phyloP scores from a whole-genome alignment of 768 basidiomycete genomes.

The Kondoa subrosea region DNA sequence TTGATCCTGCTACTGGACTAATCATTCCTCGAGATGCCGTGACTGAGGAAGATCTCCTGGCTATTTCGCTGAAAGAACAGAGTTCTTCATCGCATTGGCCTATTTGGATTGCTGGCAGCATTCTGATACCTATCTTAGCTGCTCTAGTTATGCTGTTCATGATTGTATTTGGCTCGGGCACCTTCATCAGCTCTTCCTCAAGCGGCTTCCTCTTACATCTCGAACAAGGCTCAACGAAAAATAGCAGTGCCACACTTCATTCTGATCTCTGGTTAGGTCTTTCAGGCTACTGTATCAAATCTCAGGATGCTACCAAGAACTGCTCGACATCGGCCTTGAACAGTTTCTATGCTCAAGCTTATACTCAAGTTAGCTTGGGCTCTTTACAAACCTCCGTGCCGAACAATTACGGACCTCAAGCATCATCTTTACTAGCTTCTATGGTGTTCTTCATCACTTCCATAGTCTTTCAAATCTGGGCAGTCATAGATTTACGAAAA shows the following conservation, averaged over 20 bases:
- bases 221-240: not conserved
- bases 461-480: not conserved
- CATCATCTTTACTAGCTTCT: not conserved
- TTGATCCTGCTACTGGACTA: not conserved
- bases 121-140: not conserved
- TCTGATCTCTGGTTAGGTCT: slow-evolving; percentile 1
- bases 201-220: not conserved
- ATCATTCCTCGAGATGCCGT: not conserved
- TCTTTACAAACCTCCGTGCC: not conserved
- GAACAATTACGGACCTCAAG: not conserved
- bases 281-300: not conserved
- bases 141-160: not conserved
- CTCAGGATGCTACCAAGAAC: not conserved
- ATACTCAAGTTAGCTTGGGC: not conserved
- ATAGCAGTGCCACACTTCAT: not conserved
- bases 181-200: not conserved
- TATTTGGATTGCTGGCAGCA: not conserved
- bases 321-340: not conserved
- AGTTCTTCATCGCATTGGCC: not conserved
- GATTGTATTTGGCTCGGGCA: not conserved
- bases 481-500: not conserved
- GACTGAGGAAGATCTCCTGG: not conserved
- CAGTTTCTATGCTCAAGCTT: not conserved
- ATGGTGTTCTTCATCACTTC: not conserved
- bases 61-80: not conserved